Percentiles rank a stretch among this genome's conserved stretches.
Conservation (phyloP, 176 grass and related monocot species). For the Areca catechu region DNA sequence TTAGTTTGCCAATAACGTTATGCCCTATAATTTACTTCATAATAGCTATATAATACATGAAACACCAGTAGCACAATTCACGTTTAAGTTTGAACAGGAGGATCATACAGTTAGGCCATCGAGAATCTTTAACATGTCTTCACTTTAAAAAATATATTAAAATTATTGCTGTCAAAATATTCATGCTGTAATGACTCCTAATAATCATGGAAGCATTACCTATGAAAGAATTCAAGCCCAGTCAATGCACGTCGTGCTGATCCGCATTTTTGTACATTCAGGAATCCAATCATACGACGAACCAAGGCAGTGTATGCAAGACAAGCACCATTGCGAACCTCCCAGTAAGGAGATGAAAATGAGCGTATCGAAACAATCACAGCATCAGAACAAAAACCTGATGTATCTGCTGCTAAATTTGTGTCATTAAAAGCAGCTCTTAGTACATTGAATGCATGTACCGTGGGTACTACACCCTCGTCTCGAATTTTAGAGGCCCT, state of each 20-base stretch:
- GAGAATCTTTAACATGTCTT: no score
- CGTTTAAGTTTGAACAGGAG: no score
- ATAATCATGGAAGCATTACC: slow-evolving; percentile 27
- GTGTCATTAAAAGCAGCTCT: slow-evolving; percentile 84
- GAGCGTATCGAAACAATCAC: slow-evolving; percentile 73
- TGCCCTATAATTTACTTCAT: no score
- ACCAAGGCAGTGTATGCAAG: slow-evolving; percentile 85
- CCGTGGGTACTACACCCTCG: slow-evolving; percentile 80
- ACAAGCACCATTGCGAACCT: slow-evolving; percentile 84
- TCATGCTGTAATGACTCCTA: no score
- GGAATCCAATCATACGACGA: slow-evolving; percentile 86
- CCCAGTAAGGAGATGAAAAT: slow-evolving; percentile 97
- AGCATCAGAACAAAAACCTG: slow-evolving; percentile 90
- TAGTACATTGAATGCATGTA: slow-evolving; percentile 92
- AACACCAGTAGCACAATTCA: no score
- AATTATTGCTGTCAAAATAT: neutral
- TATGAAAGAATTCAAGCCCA: slow-evolving; percentile 96
- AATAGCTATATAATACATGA: no score
- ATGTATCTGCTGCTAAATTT: slow-evolving; percentile 78
- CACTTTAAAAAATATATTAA: slow-evolving; percentile 7
- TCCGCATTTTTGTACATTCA: slow-evolving; percentile 79
- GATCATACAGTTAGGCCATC: no score
- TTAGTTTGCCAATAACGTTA: no score
- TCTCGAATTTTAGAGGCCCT: slow-evolving; percentile 65
- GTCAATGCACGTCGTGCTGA: slow-evolving; percentile 73